Evolutionary conservation across 306 rosid species (phyloP).

Genomic region (Medicago truncatula): DNA sequence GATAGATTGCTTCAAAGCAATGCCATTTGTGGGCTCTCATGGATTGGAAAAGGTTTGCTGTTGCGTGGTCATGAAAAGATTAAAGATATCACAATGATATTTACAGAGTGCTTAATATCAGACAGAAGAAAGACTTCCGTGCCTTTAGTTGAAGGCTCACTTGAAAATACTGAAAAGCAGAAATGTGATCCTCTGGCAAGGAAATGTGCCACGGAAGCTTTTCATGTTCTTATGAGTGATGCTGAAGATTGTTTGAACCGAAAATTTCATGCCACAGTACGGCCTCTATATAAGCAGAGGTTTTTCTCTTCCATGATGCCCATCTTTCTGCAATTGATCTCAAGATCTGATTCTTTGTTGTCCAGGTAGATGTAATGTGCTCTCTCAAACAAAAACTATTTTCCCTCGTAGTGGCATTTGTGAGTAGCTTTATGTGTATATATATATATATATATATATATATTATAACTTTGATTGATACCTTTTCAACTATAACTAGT

Average conservation of each 20-base stretch:
- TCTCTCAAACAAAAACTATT: neutral
- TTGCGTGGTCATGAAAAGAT: slow-evolving; percentile 83
- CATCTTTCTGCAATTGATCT: slow-evolving; percentile 67
- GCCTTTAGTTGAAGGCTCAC: slow-evolving; percentile 47
- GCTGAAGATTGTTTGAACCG: slow-evolving; percentile 83
- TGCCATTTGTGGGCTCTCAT: slow-evolving; percentile 85
- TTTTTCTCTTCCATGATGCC: slow-evolving; percentile 85
- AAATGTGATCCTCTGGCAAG: slow-evolving; percentile 55
- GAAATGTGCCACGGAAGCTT: slow-evolving; percentile 86
- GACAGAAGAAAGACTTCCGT: slow-evolving; percentile 43
- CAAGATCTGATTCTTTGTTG: slow-evolving; percentile 58
- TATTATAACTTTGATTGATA: neutral
- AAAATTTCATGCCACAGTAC: slow-evolving; percentile 68
- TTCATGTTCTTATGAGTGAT: slow-evolving; percentile 90
- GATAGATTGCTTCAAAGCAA: slow-evolving; percentile 65
- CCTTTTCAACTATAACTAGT: slow-evolving; percentile 11
- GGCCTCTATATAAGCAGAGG: slow-evolving; percentile 95
- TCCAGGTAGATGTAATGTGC: slow-evolving; percentile 61
- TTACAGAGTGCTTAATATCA: slow-evolving; percentile 66
- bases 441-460: neutral
- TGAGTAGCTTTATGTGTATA: neutral
- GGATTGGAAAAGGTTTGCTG: slow-evolving; percentile 96
- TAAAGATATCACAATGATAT: slow-evolving; percentile 72
- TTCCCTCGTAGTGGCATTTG: slow-evolving; percentile 26
- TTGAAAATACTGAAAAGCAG: slow-evolving; percentile 41